Percentiles rank a stretch among this genome's conserved stretches.
These are phyloP conservation scores for Saccharomyces hybrid DNA, from an alignment of 1,139 yeast genomes.

Conservation along the genomic window DNA sequence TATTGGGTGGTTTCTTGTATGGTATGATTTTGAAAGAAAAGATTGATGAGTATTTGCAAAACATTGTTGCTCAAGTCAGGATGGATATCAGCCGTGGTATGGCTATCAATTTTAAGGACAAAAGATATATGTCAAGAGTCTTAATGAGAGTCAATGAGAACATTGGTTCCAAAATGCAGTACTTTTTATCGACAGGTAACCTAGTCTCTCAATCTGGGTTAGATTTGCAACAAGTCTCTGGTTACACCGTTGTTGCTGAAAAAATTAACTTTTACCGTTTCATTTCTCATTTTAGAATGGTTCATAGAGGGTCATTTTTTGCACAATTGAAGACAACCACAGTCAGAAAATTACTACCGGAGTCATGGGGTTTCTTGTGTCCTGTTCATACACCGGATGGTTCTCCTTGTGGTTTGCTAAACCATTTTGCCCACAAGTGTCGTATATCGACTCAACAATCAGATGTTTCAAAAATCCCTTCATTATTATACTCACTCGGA, in stretches of 20 bases:
- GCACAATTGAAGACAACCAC: conserved; percentile 97
- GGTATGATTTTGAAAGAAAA: conserved; percentile 97
- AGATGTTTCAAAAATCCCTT: conserved; percentile 68
- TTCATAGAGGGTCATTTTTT: conserved; percentile 98
- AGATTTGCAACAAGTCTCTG: conserved; percentile 96
- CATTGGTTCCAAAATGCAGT: conserved; percentile 89
- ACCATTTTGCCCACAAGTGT: conserved; percentile 95
- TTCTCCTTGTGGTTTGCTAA: conserved; percentile 96
- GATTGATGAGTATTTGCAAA: conserved; percentile 82
- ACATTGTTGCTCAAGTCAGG: conserved; percentile 64
- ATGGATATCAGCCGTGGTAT: conserved; percentile 75
- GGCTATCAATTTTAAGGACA: conserved; percentile 76
- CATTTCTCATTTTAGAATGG: conserved; percentile 97
- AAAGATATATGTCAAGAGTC: conserved; percentile 74
- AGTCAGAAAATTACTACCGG: conserved; percentile 92
- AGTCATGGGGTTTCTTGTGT: conserved; percentile 98
- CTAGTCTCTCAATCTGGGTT: conserved; percentile 94
- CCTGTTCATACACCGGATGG: conserved; percentile 99
- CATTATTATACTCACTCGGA: conserved; percentile 65
- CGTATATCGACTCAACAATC: conserved; percentile 68
- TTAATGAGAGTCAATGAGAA: conserved; percentile 80
- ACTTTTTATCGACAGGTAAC: conserved; percentile 94
- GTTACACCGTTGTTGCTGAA: conserved; percentile 97
- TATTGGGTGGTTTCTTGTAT: conserved; percentile 90
- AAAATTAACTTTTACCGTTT: conserved; percentile 95